Base-by-base conservation (phyloP, 2,329 filamentous ascomycete genomes). In the Penicillium olsonii region DNA sequence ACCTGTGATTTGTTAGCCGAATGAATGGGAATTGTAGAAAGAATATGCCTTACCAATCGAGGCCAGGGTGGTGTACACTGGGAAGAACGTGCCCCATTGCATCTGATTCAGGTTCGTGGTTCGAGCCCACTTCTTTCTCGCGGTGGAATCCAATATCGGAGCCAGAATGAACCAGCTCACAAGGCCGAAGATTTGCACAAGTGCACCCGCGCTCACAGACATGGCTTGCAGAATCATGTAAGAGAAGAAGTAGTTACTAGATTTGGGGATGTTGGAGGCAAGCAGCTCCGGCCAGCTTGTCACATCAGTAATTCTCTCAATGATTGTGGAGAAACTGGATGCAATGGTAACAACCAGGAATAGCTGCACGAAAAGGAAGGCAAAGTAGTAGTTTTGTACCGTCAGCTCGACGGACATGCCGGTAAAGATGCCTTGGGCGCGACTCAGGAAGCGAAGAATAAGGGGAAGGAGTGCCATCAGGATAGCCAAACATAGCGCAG, bases 191-290 rank as follows among this genome's bases (percentile, higher is more conserved):
- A 95, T 82, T 64, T 97, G 94, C 11, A 96, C 76, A 4, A 97
- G 77, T 1, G 90, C 92, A 68, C 88, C 91, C 1, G 92, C 92
- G 68, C 91, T 96, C 55, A 90, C 91, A 55, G 90, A 91, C 61
- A 97, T 79, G 0, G 92, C 90, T 64, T 97, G 94, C 9, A 99
- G 84, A 66, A 96, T 87, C 85, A 99, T 92, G 80, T 99, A 99
- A 1, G 90, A 92, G 78, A 96, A 97, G 77, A 97, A 99, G 71
- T 97, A 99, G 67, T 96, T 96, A 60, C 90, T 88, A 0, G 92
- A 87, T 59, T 84, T 88, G 2, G 94, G 94, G 5, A 99, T 75
- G 52, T 92, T 94, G 10, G 77, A 69, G 0, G 92, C 92, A 22
- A 99, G 75, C 0, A 88, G 78, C 15, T 83, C 70, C 0, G 94